phyloP scores from a whole-genome alignment of 192 early-diverging fungal genomes.

The Mortierella hygrophila region DNA sequence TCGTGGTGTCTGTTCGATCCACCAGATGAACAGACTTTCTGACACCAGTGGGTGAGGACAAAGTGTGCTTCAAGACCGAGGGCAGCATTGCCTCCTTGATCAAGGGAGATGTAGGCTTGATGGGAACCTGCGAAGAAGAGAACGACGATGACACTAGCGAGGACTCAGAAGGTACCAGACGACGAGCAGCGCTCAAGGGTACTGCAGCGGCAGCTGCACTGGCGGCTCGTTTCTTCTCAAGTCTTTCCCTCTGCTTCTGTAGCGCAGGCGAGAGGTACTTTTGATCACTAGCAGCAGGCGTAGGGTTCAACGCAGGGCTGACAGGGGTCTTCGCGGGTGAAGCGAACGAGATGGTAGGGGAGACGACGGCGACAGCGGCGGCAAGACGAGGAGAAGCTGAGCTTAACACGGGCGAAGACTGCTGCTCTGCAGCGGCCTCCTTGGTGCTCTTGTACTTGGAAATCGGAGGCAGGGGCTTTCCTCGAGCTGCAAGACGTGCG shows the following conservation, averaged over 20 bases:
- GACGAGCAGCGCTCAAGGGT: constrained; percentile 1
- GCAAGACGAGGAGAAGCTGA: constrained; percentile 17
- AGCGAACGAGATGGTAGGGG: constrained; percentile 21
- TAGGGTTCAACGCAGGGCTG: constrained; percentile 3
- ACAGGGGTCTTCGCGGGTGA: constrained; percentile 11
- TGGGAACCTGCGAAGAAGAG: neutral
- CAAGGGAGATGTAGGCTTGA: constrained; percentile 13
- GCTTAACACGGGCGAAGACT: neutral
- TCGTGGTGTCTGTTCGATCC: neutral
- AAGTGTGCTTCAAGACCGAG: constrained; percentile 15
- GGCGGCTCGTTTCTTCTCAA: constrained; percentile 41
- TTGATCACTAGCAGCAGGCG: constrained; percentile 2
- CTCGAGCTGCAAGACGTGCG: constrained; percentile 43
- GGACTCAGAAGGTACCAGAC: constrained; percentile 1
- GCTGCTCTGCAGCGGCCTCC: neutral
- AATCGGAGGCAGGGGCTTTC: constrained; percentile 50
- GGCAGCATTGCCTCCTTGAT: constrained; percentile 3
- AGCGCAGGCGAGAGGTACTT: constrained; percentile 43
- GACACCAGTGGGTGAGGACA: neutral
- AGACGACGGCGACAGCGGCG: neutral
- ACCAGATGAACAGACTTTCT: constrained; percentile 13
- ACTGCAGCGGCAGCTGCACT: constrained; percentile 10
- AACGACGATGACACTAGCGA: neutral
- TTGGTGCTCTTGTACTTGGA: constrained; percentile 49
- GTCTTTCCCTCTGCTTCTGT: constrained; percentile 38